Evolutionary conservation across 768 basidiomycete species (phyloP).

Genomic region (Pleurotus cornucopiae): DNA sequence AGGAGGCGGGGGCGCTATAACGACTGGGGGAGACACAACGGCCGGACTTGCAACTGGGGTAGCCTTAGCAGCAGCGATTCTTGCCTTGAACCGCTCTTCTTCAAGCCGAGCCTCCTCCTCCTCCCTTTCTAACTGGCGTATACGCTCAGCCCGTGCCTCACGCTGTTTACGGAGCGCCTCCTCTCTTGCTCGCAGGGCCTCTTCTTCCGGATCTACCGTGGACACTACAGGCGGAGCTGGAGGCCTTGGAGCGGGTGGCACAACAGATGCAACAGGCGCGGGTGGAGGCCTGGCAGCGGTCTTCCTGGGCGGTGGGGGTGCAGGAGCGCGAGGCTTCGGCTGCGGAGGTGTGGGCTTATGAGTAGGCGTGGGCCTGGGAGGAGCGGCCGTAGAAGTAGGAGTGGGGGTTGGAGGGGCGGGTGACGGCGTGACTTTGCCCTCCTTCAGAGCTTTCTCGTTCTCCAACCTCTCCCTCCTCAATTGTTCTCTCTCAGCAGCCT

Average conservation of each 20-base stretch:
- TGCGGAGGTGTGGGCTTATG: constrained; percentile 26
- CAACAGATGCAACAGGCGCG: constrained; percentile 13
- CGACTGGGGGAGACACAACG: constrained; percentile 26
- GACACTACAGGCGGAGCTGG: constrained; percentile 21
- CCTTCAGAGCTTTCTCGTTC: constrained; percentile 63
- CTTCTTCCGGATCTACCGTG: constrained; percentile 70
- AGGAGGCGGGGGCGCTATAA: constrained; percentile 21
- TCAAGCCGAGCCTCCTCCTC: constrained; percentile 28
- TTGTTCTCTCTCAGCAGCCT: constrained; percentile 76
- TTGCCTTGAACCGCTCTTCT: constrained; percentile 34
- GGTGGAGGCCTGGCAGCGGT: constrained; percentile 22
- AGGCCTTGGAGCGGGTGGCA: constrained; percentile 13
- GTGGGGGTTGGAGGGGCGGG: constrained; percentile 19
- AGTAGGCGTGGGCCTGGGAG: constrained; percentile 35
- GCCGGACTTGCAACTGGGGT: constrained; percentile 26
- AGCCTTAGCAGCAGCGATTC: constrained; percentile 26
- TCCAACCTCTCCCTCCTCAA: constrained; percentile 70
- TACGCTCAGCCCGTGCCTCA: constrained; percentile 64
- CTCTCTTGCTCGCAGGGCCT: constrained; percentile 61
- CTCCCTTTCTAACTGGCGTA: constrained; percentile 64
- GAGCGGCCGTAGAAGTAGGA: constrained; percentile 20
- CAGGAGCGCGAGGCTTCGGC: constrained; percentile 29
- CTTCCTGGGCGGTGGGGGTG: constrained; percentile 28
- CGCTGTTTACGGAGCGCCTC: constrained; percentile 67
- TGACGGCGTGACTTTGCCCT: constrained; percentile 33